Evolutionary conservation across 2,329 filamentous ascomycete genomes (phyloP).

Genomic region (Talaromyces sp.): DNA sequence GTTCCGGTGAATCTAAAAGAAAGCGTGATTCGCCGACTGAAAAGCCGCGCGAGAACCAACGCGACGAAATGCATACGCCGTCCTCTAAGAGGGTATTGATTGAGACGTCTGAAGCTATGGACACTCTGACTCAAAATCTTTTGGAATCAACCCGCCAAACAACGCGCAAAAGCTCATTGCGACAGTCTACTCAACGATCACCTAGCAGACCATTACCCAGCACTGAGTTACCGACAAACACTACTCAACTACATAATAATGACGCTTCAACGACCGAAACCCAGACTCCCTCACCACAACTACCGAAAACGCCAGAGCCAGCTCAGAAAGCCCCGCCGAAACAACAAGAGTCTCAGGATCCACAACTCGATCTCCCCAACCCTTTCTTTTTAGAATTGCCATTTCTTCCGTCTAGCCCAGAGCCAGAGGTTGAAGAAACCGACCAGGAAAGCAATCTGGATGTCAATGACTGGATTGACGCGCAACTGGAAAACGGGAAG

Average conservation of each 20-base stretch:
- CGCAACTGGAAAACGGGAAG: constrained; percentile 33
- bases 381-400: constrained; percentile 32
- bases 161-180: not conserved
- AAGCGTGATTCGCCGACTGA: constrained; percentile 19
- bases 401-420: constrained; percentile 29
- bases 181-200: not conserved
- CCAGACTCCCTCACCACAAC: too few species aligned
- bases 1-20: constrained; percentile 22
- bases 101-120: not conserved
- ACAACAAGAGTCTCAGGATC: not conserved
- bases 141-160: not conserved
- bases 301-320: not conserved
- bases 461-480: constrained; percentile 45
- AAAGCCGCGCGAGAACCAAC: not conserved
- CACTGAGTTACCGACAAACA: too few species aligned
- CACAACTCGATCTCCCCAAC: not conserved
- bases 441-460: constrained; percentile 18
- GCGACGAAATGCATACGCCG: not conserved
- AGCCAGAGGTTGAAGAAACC: constrained; percentile 31
- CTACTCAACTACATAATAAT: too few species aligned
- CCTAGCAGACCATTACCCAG: not conserved
- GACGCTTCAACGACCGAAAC: too few species aligned
- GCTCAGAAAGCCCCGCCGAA: not conserved
- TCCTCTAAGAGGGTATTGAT: constrained; percentile 15
- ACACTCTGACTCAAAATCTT: not conserved